Base-by-base conservation (phyloP, 192 early-diverging fungal species). In the Entomortierella parvispora region DNA sequence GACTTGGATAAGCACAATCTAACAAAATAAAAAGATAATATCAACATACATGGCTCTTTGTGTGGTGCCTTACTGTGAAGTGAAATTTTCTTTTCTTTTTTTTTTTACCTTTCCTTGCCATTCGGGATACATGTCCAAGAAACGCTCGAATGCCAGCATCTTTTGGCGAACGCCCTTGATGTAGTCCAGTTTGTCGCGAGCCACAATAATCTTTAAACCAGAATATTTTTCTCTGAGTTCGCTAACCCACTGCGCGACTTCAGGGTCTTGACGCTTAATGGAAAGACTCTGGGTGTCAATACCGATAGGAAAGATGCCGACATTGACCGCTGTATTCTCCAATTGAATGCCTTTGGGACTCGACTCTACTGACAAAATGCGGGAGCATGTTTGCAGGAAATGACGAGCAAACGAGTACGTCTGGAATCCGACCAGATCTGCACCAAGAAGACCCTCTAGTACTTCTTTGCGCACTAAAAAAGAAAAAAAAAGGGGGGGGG, bases 151-250 rank as follows among this genome's bases (percentile, higher is more conserved):
- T 0, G 95, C 93, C 5, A 93, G 83, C 72, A 99, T 79, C 83
- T 98, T 98, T 80, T 99, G 96, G 33, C 92, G 90, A 32, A 99
- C 94, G 15, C 96, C 96, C 69, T 97, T 98, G 69, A 98, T 90
- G 61, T 93, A 92, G 83, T 99, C 96, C 50, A 98, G 86, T 84
- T 97, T 97, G 84, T 99, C 97, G 22, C 96, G 86, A 0, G 95
- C 96, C 45, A 98, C 92, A 69, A 99, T 92, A 58, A 99, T 81
- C 63, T 94, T 91, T 69, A 97, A 97, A 0, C 90, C 97, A n/a
- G 90, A 86, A 72, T 97, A 99, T 65, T 96, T 88, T 46, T 95
- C 93, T 48, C 84, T 84, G 18, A 99, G 85, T 25, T 92, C 83
- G 44, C 86, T 72, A 64, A 93, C 88, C 87, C 95, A 94, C 55